Base-by-base conservation (phyloP, 129 eudicot genomes). In the Artemisia argyi region DNA sequence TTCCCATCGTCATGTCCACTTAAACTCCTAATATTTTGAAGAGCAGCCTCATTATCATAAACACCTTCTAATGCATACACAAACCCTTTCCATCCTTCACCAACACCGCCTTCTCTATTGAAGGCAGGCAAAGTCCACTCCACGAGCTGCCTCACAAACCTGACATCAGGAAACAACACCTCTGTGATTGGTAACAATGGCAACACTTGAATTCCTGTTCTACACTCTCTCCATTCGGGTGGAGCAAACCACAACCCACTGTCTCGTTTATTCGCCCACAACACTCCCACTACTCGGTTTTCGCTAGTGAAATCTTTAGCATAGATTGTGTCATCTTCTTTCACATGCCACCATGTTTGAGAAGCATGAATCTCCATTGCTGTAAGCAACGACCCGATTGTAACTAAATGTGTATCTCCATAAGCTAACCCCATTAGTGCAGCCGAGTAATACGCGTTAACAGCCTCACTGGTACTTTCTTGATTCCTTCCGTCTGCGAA, bases 181-280 rank as follows among this genome's bases (percentile, higher is more conserved):
- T 93, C 96, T 3, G 95, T 79, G 1, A 93, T 80, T 4, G 98
- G 98, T 76, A 82, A 56, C 69, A 93, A 14, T 1, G 96, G 98
- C 66, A 93, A 78, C 49, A 87, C 80, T 50, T 93, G 95, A 76
- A 93, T 93, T 46, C 98, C 98, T 0, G 90, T 71, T 83, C 98
- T 70, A 28, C 88, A 83, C 39, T 93, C 98, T 59, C 24, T 85
- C 95, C 96, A 87, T 0, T 85, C 95, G 3, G 96, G 70, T 0
- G 98, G 96, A 32, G 98, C 98, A 85, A 89, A 93, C 98, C 98
- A 93, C 14, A 93, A 88, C n/a, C 88, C 89, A 55, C 98, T 93
- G 73, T 89, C 95, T 74, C 98, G 80, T 65, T 89, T 89, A 72
- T 61, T 89, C n/a, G 87, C 74, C 98, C 98, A 93, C 17, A 93